Evolutionary conservation across 2,329 filamentous ascomycete genomes (phyloP).

Genomic region (Stylonectria norvegica): DNA sequence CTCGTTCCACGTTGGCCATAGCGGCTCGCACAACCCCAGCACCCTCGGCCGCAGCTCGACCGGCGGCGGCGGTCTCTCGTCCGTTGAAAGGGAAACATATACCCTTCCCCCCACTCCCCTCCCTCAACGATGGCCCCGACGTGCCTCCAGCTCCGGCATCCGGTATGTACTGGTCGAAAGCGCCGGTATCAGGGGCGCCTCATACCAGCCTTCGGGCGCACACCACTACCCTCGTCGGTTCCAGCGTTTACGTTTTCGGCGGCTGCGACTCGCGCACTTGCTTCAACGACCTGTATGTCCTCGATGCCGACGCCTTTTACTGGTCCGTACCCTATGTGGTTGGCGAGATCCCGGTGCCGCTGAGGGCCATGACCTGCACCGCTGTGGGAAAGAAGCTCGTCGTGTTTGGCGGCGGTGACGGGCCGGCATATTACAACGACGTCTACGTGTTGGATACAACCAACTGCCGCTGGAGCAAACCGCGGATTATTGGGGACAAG

Average conservation of each 20-base stretch:
- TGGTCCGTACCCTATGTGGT: constrained; percentile 64
- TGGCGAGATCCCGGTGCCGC: constrained; percentile 61
- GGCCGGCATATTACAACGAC: constrained; percentile 68
- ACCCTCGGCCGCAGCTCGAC: constrained; percentile 18
- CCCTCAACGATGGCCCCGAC: constrained; percentile 54
- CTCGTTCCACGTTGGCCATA: constrained; percentile 55
- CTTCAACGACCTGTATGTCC: constrained; percentile 67
- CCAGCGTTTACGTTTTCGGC: constrained; percentile 66
- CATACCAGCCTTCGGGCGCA: constrained; percentile 63
- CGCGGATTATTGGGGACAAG: constrained; percentile 56
- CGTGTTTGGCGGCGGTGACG: constrained; percentile 67
- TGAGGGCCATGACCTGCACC: constrained; percentile 70
- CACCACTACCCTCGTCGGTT: constrained; percentile 63
- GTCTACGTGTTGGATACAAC: constrained; percentile 69
- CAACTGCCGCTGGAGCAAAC: constrained; percentile 64
- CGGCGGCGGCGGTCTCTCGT: constrained; percentile 18
- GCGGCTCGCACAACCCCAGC: constrained; percentile 31
- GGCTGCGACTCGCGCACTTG: constrained; percentile 64
- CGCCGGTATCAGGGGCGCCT: constrained; percentile 59
- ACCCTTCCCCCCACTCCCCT: constrained; percentile 55
- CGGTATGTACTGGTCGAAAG: constrained; percentile 70
- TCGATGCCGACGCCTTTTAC: constrained; percentile 68
- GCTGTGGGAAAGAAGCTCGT: constrained; percentile 68
- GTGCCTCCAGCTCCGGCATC: constrained; percentile 62
- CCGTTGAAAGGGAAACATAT: constrained; percentile 41